Base-by-base conservation (phyloP, 805 yeast species). In the Saccharomyces paradoxus region DNA sequence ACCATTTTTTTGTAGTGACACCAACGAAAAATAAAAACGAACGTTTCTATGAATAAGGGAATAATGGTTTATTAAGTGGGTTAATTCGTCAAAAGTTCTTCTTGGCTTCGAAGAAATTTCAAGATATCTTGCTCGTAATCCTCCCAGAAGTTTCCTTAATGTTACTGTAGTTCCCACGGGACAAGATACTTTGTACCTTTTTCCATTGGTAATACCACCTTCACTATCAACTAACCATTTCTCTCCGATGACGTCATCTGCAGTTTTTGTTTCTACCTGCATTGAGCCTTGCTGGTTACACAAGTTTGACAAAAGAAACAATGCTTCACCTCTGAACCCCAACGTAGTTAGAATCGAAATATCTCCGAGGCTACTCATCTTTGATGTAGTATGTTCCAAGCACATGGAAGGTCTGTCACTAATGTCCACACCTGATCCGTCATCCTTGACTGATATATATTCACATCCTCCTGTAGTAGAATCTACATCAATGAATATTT, bases 321-420 rank as follows among this genome's bases (percentile, higher is more conserved):
- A 61, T 0, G 82, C 81, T 55, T 78, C 79, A 7, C 83, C 84
- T 62, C 81, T 67, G 56, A 76, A 79, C 0, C 84, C 83, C 52
- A 75, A 66, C 0, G 80, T 68, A 1, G 54, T 27, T 4, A 72
- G 52, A 2, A 44, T 48, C 3, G 60, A 54, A 8, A 78, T 53
- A 37, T 76, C 77, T 0, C 62, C 63, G 8, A 64, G 32, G 0
- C 56, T 52, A 0, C 56, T 41, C 2, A 77, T 59, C 55, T 77
- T 80, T 0, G 81, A 77, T 1, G 83, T 79, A 10, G 75, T 64
- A 50, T 68, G 67, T 50, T 71, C 71, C 32, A 66, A 52, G 53
- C 79, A 75, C 68, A 76, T 64, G 7, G 68, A 8, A 0, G 56
- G 49, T n/a, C 76, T 53, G 52, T 71, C 77, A 0, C 41, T 56